Evolutionary conservation across 306 rosid species (phyloP).

Genomic region (Lathyrus tuberosus): DNA sequence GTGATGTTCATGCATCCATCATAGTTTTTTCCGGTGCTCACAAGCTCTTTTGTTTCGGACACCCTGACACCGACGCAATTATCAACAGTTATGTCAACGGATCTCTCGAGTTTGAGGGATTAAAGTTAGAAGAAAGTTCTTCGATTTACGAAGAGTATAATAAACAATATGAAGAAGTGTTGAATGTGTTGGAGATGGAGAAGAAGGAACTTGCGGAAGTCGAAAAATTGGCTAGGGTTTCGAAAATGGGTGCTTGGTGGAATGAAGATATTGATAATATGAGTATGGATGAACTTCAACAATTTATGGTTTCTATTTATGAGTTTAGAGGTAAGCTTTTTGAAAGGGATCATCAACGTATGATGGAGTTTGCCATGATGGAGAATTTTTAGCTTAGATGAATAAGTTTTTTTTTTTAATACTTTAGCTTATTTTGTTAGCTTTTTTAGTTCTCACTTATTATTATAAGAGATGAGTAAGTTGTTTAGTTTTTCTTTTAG

Average conservation of each 20-base stretch:
- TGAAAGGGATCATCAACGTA: constrained; percentile 26
- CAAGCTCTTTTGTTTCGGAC: constrained; percentile 52
- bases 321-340: constrained; percentile 45
- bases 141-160: constrained; percentile 25
- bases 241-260: constrained; percentile 41
- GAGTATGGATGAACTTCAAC: constrained; percentile 41
- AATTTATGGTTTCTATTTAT: constrained; percentile 30
- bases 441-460: too few relatives aligned
- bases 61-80: constrained; percentile 42
- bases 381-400: background rate
- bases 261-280: constrained; percentile 43
- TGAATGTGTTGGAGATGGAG: constrained; percentile 40
- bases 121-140: background rate
- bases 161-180: constrained; percentile 36
- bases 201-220: constrained; percentile 34
- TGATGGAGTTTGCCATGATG: background rate
- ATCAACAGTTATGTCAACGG: constrained; percentile 37
- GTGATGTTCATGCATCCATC: constrained; percentile 47
- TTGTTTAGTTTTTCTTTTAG: too few relatives aligned
- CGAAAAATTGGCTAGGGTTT: constrained; percentile 2
- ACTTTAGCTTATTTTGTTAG: background rate
- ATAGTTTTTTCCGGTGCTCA: constrained; percentile 52
- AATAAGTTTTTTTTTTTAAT: background rate
- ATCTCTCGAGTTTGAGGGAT: background rate
- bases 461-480: too few relatives aligned